A percentile compares a stretch with the other conserved stretches of the same genome.
Conservation (phyloP, 2,329 filamentous ascomycete species). For the Pseudogymnoascus sp. region DNA sequence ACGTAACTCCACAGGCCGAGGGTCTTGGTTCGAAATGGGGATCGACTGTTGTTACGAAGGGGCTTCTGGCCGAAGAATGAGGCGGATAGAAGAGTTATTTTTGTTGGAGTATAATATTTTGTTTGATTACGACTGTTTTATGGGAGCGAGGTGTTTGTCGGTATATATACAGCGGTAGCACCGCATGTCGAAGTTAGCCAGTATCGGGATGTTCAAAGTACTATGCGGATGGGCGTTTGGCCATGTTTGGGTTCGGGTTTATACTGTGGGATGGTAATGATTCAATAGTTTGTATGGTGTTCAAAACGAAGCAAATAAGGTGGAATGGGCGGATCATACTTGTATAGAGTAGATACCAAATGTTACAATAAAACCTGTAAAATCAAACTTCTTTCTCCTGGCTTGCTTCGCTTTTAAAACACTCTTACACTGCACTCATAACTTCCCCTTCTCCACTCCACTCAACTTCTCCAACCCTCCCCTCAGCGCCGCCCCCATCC, state of each 20-base stretch:
- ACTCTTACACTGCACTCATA: neutral
- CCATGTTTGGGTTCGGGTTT: neutral
- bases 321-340: neutral
- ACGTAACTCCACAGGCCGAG: neutral
- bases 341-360: slow-evolving; percentile 4
- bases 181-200: neutral
- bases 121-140: neutral
- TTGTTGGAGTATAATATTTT: neutral
- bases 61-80: neutral
- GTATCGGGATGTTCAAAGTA: neutral
- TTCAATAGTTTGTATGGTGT: neutral
- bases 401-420: neutral
- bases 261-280: neutral
- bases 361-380: neutral
- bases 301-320: neutral
- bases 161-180: neutral
- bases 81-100: neutral
- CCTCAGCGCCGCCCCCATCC: slow-evolving; percentile 56
- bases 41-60: neutral
- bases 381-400: neutral
- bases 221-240: neutral
- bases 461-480: slow-evolving; percentile 51
- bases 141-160: neutral
- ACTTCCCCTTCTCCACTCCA: slow-evolving; percentile 20
- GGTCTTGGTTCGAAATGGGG: neutral